Conservation (phyloP, 768 basidiomycete genomes). For the Auricularia auricula-judae region DNA sequence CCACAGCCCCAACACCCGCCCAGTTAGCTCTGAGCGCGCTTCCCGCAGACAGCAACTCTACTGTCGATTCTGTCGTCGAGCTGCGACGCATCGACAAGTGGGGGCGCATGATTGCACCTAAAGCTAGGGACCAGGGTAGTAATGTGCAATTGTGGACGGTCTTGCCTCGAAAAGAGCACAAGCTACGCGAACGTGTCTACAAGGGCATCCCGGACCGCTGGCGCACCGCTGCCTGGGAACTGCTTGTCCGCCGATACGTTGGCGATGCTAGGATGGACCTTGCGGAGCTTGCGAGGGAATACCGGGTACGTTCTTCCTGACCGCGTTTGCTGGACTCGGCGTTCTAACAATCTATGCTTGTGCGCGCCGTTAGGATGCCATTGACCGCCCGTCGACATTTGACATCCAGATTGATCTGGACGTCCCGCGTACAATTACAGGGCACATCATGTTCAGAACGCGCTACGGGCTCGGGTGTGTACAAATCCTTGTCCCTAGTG, state of each 20-base stretch:
- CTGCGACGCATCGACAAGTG: slow-evolving; percentile 75
- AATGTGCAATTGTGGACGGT: slow-evolving; percentile 69
- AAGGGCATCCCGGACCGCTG: slow-evolving; percentile 97
- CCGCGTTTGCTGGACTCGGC: not conserved
- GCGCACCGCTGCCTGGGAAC: slow-evolving; percentile 86
- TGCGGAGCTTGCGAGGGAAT: slow-evolving; percentile 26
- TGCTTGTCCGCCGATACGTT: slow-evolving; percentile 47
- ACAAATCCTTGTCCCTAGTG: not conserved
- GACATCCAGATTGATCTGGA: slow-evolving; percentile 98
- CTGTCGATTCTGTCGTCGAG: slow-evolving; percentile 45
- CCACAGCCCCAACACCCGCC: slow-evolving; percentile 33
- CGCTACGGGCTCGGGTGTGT: slow-evolving; percentile 90
- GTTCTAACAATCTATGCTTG: too few relatives aligned
- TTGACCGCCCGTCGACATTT: slow-evolving; percentile 76
- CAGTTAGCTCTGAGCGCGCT: slow-evolving; percentile 29
- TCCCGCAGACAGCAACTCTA: slow-evolving; percentile 32
- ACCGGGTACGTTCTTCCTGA: slow-evolving; percentile 13
- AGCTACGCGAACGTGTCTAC: slow-evolving; percentile 67
- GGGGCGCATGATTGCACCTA: slow-evolving; percentile 78
- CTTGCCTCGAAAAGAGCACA: slow-evolving; percentile 50
- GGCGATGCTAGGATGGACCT: slow-evolving; percentile 22
- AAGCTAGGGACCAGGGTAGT: slow-evolving; percentile 58
- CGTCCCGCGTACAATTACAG: slow-evolving; percentile 90
- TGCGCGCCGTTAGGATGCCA: slow-evolving; percentile 42
- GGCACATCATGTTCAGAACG: slow-evolving; percentile 89